Percentiles rank a stretch among this genome's conserved stretches.
Evolutionary conservation across 2,329 filamentous ascomycete genomes (phyloP).

Genomic region (Botryotinia convoluta): DNA sequence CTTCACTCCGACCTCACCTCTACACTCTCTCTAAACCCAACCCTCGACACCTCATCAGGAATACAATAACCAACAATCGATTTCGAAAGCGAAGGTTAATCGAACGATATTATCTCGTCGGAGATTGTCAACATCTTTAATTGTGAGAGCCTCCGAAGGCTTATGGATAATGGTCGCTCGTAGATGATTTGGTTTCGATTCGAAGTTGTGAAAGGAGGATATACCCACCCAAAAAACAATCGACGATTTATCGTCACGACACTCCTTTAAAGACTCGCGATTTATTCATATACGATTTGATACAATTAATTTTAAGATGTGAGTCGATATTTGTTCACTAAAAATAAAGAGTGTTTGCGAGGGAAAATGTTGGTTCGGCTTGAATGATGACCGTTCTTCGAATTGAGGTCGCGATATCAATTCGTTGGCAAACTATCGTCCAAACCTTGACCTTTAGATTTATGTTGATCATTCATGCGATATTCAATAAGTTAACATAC

Average conservation of each 20-base stretch:
- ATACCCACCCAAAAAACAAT: slow-evolving; percentile 20
- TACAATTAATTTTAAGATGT: slow-evolving; percentile 27
- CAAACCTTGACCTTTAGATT: neutral
- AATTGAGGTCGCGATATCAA: slow-evolving; percentile 25
- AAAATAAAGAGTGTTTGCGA: neutral
- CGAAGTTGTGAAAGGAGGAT: slow-evolving; percentile 30
- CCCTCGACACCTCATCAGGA: slow-evolving; percentile 18
- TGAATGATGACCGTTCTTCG: neutral
- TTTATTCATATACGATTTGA: slow-evolving; percentile 20
- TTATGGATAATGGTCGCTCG: slow-evolving; percentile 37
- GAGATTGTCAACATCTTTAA: slow-evolving; percentile 23
- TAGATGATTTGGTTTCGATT: slow-evolving; percentile 33
- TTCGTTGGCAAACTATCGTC: slow-evolving; percentile 22
- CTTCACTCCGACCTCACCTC: slow-evolving; percentile 12
- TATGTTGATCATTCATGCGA: slow-evolving; percentile 34
- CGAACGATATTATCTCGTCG: slow-evolving; percentile 22
- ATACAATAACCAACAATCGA: neutral
- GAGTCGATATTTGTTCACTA: slow-evolving; percentile 29
- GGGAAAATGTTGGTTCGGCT: neutral
- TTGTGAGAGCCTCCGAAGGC: slow-evolving; percentile 36
- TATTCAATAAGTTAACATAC: slow-evolving; percentile 23
- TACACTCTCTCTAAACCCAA: neutral
- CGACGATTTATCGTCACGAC: slow-evolving; percentile 40
- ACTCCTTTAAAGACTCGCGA: slow-evolving; percentile 36
- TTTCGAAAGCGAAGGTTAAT: slow-evolving; percentile 27